These are phyloP conservation scores for Gilbertella persicaria DNA, from an alignment of 371 early-diverging fungal genomes.

Conservation along the genomic window DNA sequence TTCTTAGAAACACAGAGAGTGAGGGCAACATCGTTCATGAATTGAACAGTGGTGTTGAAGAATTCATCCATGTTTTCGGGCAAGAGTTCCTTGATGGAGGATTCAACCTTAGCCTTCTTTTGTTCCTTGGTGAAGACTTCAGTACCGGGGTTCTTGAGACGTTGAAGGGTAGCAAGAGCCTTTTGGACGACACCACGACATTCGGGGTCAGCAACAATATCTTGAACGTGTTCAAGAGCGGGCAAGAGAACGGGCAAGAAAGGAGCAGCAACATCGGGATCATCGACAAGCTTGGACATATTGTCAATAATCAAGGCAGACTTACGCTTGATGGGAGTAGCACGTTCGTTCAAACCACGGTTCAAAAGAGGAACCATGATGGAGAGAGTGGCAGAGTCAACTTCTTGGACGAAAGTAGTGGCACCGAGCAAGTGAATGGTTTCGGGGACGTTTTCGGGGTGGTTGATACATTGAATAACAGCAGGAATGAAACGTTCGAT, in stretches of 20 bases:
- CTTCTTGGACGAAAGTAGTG: slow-evolving; percentile 77
- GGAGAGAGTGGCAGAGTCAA: slow-evolving; percentile 79
- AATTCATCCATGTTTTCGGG: slow-evolving; percentile 31
- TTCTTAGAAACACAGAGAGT: slow-evolving; percentile 43
- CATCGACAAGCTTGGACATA: slow-evolving; percentile 82
- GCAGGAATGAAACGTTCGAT: slow-evolving; percentile 66
- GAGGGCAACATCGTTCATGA: slow-evolving; percentile 49
- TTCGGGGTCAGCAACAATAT: slow-evolving; percentile 82
- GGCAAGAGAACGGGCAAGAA: slow-evolving; percentile 83
- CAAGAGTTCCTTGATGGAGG: slow-evolving; percentile 41
- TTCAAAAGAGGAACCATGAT: slow-evolving; percentile 81
- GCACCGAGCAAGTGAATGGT: slow-evolving; percentile 67
- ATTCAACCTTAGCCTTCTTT: slow-evolving; percentile 47
- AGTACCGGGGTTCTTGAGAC: slow-evolving; percentile 38
- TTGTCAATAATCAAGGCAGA: slow-evolving; percentile 84
- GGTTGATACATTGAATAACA: slow-evolving; percentile 64
- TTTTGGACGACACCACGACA: slow-evolving; percentile 67
- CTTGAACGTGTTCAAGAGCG: slow-evolving; percentile 73
- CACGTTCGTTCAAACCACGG: slow-evolving; percentile 73
- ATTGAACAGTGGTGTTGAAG: slow-evolving; percentile 31
- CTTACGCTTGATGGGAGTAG: slow-evolving; percentile 73
- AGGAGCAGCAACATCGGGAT: slow-evolving; percentile 80
- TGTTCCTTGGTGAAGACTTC: slow-evolving; percentile 42
- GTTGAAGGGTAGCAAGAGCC: slow-evolving; percentile 47
- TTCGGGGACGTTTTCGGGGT: slow-evolving; percentile 68